Conservation (phyloP, 441 rosid genomes). For the Syzygium syzygioides region DNA sequence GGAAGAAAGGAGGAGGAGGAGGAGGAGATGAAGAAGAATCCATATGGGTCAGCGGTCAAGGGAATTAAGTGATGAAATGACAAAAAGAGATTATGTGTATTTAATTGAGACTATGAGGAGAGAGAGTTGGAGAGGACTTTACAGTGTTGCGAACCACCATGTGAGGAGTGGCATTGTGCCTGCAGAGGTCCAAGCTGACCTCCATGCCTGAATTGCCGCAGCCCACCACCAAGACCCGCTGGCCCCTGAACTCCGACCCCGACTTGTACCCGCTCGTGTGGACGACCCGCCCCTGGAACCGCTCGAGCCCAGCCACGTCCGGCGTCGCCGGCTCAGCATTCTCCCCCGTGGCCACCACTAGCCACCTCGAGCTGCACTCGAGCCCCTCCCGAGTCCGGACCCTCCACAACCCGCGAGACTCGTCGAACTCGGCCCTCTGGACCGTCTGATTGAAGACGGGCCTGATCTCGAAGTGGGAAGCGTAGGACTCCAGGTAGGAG, state of each 20-base stretch:
- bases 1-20: background rate
- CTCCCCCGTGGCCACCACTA: slow-evolving; percentile 16
- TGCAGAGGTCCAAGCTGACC: slow-evolving; percentile 12
- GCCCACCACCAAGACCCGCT: slow-evolving; percentile 9
- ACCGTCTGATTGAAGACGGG: slow-evolving; percentile 6
- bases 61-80: background rate
- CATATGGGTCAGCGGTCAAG: background rate
- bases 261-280: slow-evolving; percentile 12
- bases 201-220: slow-evolving; percentile 21
- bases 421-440: slow-evolving; percentile 2
- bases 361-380: slow-evolving; percentile 1
- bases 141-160: slow-evolving; percentile 10
- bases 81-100: background rate
- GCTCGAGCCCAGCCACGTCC: background rate
- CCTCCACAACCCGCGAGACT: slow-evolving; percentile 2
- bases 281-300: background rate
- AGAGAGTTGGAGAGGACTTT: background rate
- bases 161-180: background rate
- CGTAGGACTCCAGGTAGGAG: slow-evolving; percentile 9
- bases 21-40: background rate
- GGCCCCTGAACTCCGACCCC: background rate
- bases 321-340: slow-evolving; percentile 8
- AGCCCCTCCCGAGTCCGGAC: background rate
- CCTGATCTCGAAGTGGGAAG: background rate
- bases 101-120: background rate